These are phyloP conservation scores for Beta corolliflora DNA, from an alignment of 179 eudicot genomes.

Conservation along the genomic window DNA sequence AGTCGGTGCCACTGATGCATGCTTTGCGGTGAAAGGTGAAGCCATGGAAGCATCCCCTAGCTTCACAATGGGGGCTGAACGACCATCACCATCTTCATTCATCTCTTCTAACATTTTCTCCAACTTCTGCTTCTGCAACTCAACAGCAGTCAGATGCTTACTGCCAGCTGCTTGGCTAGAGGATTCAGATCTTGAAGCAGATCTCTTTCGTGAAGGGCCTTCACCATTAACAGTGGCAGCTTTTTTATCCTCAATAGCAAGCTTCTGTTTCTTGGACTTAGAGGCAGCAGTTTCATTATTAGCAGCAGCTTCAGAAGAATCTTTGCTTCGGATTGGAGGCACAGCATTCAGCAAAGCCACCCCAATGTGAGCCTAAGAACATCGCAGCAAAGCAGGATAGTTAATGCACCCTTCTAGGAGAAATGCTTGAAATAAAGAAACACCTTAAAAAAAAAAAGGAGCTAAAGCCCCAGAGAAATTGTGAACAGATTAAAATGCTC, in stretches of 20 bases:
- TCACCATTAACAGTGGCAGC: conserved; percentile 47
- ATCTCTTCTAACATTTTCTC: conserved; percentile 86
- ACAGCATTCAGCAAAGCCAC: conserved; percentile 86
- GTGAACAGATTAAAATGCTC: neutral
- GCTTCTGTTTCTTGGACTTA: conserved; percentile 62
- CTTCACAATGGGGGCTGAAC: conserved; percentile 81
- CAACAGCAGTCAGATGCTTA: conserved; percentile 72
- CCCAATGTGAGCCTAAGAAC: conserved; percentile 88
- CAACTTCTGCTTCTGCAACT: conserved; percentile 70
- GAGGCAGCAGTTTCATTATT: conserved; percentile 50
- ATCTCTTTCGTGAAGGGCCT: conserved; percentile 50
- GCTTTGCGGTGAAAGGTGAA: conserved; percentile 95
- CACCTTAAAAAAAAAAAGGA: neutral
- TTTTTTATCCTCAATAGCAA: conserved; percentile 47
- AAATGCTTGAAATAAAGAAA: neutral
- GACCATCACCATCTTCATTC: conserved; percentile 87
- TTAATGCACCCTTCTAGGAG: neutral
- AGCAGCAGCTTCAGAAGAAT: conserved; percentile 46
- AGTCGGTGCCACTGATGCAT: conserved; percentile 86
- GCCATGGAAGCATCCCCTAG: conserved; percentile 99
- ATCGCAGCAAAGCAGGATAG: conserved; percentile 10
- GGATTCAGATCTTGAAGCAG: conserved; percentile 45
- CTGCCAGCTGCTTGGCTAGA: conserved; percentile 49
- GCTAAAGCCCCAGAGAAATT: neutral
- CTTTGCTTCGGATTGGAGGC: conserved; percentile 45